phyloP scores from a whole-genome alignment of 371 early-diverging fungal species.

The Apophysomyces ossiformis region DNA sequence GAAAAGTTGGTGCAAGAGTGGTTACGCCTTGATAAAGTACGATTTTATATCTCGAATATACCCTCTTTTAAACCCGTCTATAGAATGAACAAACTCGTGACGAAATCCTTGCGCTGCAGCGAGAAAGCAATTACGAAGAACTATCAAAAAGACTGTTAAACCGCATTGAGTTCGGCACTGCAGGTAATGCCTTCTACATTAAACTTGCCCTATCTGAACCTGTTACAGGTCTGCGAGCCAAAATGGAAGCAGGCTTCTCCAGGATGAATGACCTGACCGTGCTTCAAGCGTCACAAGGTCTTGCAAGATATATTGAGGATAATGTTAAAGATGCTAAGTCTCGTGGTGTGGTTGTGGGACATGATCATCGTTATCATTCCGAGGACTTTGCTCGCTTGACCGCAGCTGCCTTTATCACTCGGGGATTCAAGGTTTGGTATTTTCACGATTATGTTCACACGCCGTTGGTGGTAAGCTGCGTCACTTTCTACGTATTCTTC shows the following conservation, averaged over 20 bases:
- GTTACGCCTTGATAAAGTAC: slow-evolving; percentile 77
- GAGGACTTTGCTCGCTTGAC: slow-evolving; percentile 83
- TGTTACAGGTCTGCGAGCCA: slow-evolving; percentile 79
- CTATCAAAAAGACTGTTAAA: slow-evolving; percentile 70
- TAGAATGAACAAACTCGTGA: slow-evolving; percentile 16
- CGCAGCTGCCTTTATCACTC: slow-evolving; percentile 81
- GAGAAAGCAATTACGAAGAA: slow-evolving; percentile 55
- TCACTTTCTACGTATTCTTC: neutral
- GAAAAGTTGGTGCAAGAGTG: slow-evolving; percentile 59
- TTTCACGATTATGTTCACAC: slow-evolving; percentile 83
- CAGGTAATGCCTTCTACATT: slow-evolving; percentile 53
- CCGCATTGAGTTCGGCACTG: slow-evolving; percentile 90
- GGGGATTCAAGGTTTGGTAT: slow-evolving; percentile 86
- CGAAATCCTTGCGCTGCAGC: slow-evolving; percentile 50
- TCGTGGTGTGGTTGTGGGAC: slow-evolving; percentile 92
- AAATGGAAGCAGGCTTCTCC: slow-evolving; percentile 96
- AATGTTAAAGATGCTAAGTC: slow-evolving; percentile 54
- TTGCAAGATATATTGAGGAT: slow-evolving; percentile 63
- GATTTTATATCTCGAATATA: neutral
- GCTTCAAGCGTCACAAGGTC: slow-evolving; percentile 85
- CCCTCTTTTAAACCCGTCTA: neutral
- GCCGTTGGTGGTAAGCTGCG: slow-evolving; percentile 73
- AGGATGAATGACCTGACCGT: slow-evolving; percentile 96
- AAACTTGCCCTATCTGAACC: neutral
- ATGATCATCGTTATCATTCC: slow-evolving; percentile 95